Evolutionary conservation across 495 filamentous ascomycete genomes (phyloP), one percentile per base, ranked within the genome.

Genomic region (Emericellopsis terricola): DNA sequence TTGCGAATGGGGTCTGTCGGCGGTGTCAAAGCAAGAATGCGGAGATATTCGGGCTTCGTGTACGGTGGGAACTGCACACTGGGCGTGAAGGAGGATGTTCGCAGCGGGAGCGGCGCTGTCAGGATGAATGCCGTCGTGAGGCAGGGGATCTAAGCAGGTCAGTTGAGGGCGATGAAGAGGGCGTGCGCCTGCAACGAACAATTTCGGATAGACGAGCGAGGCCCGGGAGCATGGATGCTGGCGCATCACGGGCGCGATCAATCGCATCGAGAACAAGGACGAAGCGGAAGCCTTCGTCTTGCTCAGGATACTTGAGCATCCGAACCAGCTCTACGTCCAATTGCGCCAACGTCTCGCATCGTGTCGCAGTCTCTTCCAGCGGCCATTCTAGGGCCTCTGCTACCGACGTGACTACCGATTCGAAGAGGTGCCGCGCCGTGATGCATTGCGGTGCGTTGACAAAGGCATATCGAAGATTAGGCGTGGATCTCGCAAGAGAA

Each of bases 191-290:
- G 31, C 17, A 33, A 13, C 38, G 41, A 20, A 51, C 53, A 28
- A 50, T 52, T 34, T 59, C 55, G 13, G 49, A 49, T 14, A 52
- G 35, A 30, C 52, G 39, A 3, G 49, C 50, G 13, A 56, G 39
- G 6, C 79, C 82, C n/a, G 84, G 72, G n/a, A 94, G 54, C 1
- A 94, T 52, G 0, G 81, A 94, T 8, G 70, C 68, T 2, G 78
- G 67, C 7, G 78, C 69, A 38, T 96, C 91, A 44, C 81, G 59
- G 55, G 91, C 84, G 29, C 62, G 69, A 49, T 96, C 89, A 36
- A 94, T 81, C n/a, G 73, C 81, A 56, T 97, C 91, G 38, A 94
- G 69, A 19, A 91, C 83, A 23, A 94, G 52, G 17, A 86, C 73
- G 49, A 92, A 84, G 45, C 51, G 56, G 18, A 52, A 51, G 8